Percentiles rank a stretch among this genome's conserved stretches.
Conservation (phyloP, 805 yeast genomes). For the Scheffersomyces amazonensis region DNA sequence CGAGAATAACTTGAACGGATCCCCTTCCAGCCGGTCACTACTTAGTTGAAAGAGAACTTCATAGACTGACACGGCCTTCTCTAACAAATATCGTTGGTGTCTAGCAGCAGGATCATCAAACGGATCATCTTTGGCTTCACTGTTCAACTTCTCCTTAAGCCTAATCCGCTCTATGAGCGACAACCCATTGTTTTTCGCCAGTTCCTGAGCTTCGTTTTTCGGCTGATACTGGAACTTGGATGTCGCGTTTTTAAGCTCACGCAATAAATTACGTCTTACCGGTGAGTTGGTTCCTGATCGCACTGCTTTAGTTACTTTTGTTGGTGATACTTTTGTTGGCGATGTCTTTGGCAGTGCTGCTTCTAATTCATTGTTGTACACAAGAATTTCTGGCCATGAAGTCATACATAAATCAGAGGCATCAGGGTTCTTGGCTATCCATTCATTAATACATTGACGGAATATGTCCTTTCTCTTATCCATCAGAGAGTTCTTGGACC, state of each 20-base stretch:
- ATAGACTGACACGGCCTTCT: slow-evolving; percentile 29
- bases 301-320: slow-evolving; percentile 6
- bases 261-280: slow-evolving; percentile 8
- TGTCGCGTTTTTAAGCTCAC: slow-evolving; percentile 28
- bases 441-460: slow-evolving; percentile 11
- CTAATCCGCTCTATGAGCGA: slow-evolving; percentile 36
- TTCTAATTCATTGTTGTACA: not conserved
- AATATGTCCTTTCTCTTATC: slow-evolving; percentile 17
- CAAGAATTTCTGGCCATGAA: not conserved
- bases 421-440: slow-evolving; percentile 19
- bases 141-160: slow-evolving; percentile 28
- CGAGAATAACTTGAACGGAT: slow-evolving; percentile 15
- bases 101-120: slow-evolving; percentile 18
- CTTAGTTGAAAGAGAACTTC: slow-evolving; percentile 31
- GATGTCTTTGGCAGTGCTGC: not conserved
- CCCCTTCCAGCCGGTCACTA: slow-evolving; percentile 1
- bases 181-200: slow-evolving; percentile 20
- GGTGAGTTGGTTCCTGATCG: slow-evolving; percentile 8
- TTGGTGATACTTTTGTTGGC: slow-evolving; percentile 4
- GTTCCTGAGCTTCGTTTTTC: slow-evolving; percentile 14
- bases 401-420: slow-evolving; percentile 3
- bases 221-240: slow-evolving; percentile 35
- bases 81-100: slow-evolving; percentile 18
- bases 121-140: slow-evolving; percentile 6
- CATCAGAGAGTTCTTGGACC: not conserved